Evolutionary conservation across 768 basidiomycete species (phyloP).

Genomic region (Termitomyces sp.): DNA sequence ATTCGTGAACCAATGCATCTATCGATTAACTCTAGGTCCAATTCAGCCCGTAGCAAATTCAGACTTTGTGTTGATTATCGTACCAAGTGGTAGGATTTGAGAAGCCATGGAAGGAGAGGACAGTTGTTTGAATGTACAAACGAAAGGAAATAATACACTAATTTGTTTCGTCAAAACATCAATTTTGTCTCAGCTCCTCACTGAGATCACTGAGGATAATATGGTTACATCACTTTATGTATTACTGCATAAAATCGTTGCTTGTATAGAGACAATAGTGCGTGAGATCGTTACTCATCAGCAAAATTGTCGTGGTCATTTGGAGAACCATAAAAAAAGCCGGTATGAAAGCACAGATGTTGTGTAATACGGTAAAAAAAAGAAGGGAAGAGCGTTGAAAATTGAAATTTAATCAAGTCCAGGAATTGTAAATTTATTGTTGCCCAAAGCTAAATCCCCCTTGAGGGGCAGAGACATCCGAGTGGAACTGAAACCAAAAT

Average conservation of each 20-base stretch:
- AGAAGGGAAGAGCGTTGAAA: too few species aligned
- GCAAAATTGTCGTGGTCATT: background rate
- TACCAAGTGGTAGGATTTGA: conserved; percentile 90
- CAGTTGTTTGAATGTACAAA: background rate
- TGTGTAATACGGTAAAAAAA: background rate
- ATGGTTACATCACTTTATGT: background rate
- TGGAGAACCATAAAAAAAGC: conserved; percentile 9
- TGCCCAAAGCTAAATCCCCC: conserved; percentile 95
- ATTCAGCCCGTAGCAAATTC: background rate
- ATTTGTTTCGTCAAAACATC: background rate
- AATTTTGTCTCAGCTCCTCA: background rate
- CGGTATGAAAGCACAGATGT: background rate
- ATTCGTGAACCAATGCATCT: conserved; percentile 95
- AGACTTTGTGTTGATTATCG: conserved; percentile 7
- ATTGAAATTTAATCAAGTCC: background rate
- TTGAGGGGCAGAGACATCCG: conserved; percentile 82
- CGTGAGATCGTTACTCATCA: conserved; percentile 1
- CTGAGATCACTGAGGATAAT: background rate
- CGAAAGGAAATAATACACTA: background rate
- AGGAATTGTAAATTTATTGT: conserved; percentile 25
- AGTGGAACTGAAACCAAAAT: conserved; percentile 59
- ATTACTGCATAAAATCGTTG: background rate
- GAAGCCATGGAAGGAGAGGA: conserved; percentile 60
- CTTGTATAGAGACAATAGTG: conserved; percentile 1
- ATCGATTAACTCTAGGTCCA: conserved; percentile 80